Base-by-base conservation (phyloP, 495 filamentous ascomycete genomes). In the Parachaetomium inaequale region DNA sequence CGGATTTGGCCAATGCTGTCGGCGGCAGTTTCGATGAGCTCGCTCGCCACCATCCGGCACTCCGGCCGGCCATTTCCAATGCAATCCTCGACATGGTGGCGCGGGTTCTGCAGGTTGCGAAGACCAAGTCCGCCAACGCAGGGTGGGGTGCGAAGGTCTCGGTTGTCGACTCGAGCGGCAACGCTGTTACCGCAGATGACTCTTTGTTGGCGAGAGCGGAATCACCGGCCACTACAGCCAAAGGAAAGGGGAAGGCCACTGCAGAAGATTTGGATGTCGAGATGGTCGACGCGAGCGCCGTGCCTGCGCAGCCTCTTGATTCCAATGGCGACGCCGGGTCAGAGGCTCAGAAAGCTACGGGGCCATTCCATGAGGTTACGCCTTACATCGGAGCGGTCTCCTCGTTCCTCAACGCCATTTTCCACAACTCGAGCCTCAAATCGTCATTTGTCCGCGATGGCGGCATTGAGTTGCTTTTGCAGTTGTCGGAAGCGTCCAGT, bases 21-120 rank as follows among this genome's bases (percentile, higher is more conserved):
- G 94, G 95, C 23, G 84, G 81, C 7, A 88, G 88, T 14, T 96
- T 99, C 70, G 95, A 99, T 71, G 94, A 99, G 70, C 81, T 99
- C 59, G 88, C 93, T 31, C 87, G 94, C 21, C 94, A 99, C 69
- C 95, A 99, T 71, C 95, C 94, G 0, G 79, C 81, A 12, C 78
- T 99, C 49, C 91, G 92, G 59, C 79, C 84, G 29, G 83, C 84
- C 14, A 91, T 98, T 59, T 85, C 95, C 75, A 84, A 87, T 67
- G 85, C 88, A 6, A 84, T 96, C 15, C 79, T 92, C 38, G 83
- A 89, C 52, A 96, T 96, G 91, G 83, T 95, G 40, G 86, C 84
- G 26, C 84, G 90, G 61, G 88, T 97, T 40, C 81, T 82, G 31
- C 74, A 87, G 55, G 72, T 97, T 29, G 90, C 88, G 62, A 82